Percentiles rank a stretch among this genome's conserved stretches.
These are phyloP conservation scores for Neonectria coccinea DNA, from an alignment of 2,329 filamentous ascomycete genomes.

Conservation along the genomic window DNA sequence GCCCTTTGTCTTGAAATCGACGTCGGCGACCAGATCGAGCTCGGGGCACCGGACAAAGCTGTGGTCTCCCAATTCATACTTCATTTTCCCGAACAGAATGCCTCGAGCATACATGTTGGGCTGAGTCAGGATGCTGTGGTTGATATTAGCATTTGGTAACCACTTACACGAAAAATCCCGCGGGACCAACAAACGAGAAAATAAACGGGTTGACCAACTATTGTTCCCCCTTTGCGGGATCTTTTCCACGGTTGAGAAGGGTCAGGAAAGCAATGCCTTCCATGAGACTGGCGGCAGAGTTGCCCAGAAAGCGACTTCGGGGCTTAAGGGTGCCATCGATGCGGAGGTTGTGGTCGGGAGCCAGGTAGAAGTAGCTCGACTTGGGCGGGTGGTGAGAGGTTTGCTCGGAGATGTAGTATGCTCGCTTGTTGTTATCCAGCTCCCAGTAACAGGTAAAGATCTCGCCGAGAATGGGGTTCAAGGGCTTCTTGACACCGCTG, in stretches of 20 bases:
- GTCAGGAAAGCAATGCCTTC: slow-evolving; percentile 92
- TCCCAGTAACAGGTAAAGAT: slow-evolving; percentile 97
- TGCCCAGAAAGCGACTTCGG: slow-evolving; percentile 93
- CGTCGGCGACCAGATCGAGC: slow-evolving; percentile 84
- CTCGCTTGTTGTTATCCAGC: slow-evolving; percentile 82
- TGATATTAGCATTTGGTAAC: slow-evolving; percentile 30
- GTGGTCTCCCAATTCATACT: slow-evolving; percentile 97
- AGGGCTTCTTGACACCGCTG: slow-evolving; percentile 96
- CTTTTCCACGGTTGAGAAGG: slow-evolving; percentile 80
- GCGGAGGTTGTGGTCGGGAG: slow-evolving; percentile 90
- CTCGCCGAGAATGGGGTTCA: slow-evolving; percentile 97
- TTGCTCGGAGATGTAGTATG: slow-evolving; percentile 97
- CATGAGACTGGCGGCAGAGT: slow-evolving; percentile 98
- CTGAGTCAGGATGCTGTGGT: slow-evolving; percentile 84
- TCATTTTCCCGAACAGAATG: slow-evolving; percentile 99
- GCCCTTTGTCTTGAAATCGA: slow-evolving; percentile 98
- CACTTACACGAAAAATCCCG: slow-evolving; percentile 20
- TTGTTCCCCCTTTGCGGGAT: slow-evolving; percentile 78
- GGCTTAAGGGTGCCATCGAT: slow-evolving; percentile 97
- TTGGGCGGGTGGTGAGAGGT: slow-evolving; percentile 98
- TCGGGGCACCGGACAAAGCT: slow-evolving; percentile 94
- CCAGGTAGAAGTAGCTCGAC: slow-evolving; percentile 99
- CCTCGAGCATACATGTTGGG: slow-evolving; percentile 99
- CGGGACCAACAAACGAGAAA: not conserved
- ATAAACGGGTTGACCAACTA: slow-evolving; percentile 72